A percentile compares a stretch with the other conserved stretches of the same genome.
Conservation (phyloP, 441 rosid genomes). For the Pelargonium cotyledonis region DNA sequence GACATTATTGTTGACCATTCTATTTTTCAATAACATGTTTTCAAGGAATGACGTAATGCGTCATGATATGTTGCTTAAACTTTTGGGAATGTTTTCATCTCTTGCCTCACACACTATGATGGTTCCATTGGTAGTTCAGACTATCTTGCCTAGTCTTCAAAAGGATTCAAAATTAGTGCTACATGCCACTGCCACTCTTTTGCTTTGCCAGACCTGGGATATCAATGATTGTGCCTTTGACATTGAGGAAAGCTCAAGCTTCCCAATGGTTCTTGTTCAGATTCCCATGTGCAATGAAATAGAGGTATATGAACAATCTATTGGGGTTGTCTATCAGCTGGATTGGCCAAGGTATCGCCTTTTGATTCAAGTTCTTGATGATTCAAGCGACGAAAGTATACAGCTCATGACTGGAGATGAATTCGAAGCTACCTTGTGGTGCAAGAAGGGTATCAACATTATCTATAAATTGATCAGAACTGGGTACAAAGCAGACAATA, state of each 20-base stretch:
- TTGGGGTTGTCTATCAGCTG: slow-evolving; percentile 57
- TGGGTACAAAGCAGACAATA: slow-evolving; percentile 77
- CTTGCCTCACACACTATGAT: slow-evolving; percentile 78
- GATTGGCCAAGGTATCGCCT: slow-evolving; percentile 72
- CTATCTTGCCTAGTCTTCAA: slow-evolving; percentile 76
- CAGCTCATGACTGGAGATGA: slow-evolving; percentile 50
- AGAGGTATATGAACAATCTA: slow-evolving; percentile 75
- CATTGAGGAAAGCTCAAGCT: slow-evolving; percentile 51
- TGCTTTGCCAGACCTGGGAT: slow-evolving; percentile 91
- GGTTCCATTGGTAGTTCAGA: slow-evolving; percentile 79
- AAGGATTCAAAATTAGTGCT: slow-evolving; percentile 54
- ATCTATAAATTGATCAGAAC: slow-evolving; percentile 61
- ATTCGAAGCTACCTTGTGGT: slow-evolving; percentile 60
- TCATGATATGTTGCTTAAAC: slow-evolving; percentile 56
- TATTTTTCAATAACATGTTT: slow-evolving; percentile 70
- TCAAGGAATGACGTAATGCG: slow-evolving; percentile 38
- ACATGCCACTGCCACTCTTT: slow-evolving; percentile 77
- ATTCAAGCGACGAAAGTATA: slow-evolving; percentile 51
- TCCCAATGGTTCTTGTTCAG: slow-evolving; percentile 92
- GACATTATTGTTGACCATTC: slow-evolving; percentile 58
- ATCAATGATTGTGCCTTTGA: slow-evolving; percentile 85
- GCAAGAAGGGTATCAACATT: slow-evolving; percentile 52
- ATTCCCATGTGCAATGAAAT: slow-evolving; percentile 96
- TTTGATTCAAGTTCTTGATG: slow-evolving; percentile 66
- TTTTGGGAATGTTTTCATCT: slow-evolving; percentile 76